These are phyloP conservation scores for Sclerotinia trifoliorum DNA, from an alignment of 2,329 filamentous ascomycete species.

Conservation along the genomic window DNA sequence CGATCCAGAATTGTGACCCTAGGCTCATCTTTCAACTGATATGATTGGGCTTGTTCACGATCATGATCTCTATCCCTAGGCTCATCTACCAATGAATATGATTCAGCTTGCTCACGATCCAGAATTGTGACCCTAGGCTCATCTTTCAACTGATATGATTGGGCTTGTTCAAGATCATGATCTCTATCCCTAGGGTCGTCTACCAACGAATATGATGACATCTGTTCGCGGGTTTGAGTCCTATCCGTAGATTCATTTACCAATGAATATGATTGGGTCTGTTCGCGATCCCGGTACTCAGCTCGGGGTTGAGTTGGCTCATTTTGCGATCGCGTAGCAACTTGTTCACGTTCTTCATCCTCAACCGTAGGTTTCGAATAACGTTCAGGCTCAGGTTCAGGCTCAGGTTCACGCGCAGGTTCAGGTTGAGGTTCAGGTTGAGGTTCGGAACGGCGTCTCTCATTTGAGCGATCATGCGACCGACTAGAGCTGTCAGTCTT, in stretches of 20 bases:
- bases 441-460: constrained; percentile 3
- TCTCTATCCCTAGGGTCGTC: background rate
- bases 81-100: no score
- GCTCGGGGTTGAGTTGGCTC: background rate
- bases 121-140: background rate
- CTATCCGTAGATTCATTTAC: background rate
- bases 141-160: background rate
- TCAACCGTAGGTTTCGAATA: background rate
- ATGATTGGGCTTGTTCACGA: no score
- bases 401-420: background rate
- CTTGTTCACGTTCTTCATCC: background rate
- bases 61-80: no score
- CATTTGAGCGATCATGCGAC: constrained; percentile 20
- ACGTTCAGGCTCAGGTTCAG: background rate
- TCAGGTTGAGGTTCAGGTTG: background rate
- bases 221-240: background rate
- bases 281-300: background rate
- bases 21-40: no score
- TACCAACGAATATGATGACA: background rate
- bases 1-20: background rate
- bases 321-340: background rate
- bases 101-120: no score
- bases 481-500: constrained; percentile 25
- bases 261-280: background rate
- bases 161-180: background rate